Conservation (phyloP, 768 basidiomycete genomes). For the Leucogyrophana mollusca region DNA sequence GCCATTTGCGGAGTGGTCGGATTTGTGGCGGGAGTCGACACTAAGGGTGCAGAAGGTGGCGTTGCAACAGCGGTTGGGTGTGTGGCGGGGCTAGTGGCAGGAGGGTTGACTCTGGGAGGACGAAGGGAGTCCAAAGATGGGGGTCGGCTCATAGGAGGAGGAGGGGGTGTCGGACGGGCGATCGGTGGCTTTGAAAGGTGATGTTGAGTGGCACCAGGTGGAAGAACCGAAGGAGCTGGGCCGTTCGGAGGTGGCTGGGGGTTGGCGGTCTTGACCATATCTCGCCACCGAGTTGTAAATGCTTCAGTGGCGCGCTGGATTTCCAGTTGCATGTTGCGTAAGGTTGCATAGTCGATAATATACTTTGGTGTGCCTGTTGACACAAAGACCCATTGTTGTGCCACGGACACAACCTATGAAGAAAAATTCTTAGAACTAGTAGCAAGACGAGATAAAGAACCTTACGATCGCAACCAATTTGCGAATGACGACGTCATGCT, state of each 20-base stretch:
- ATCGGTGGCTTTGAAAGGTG: no score
- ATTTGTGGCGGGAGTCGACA: constrained; percentile 50
- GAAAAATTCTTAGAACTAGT: constrained; percentile 7
- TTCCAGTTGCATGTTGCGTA: constrained; percentile 47
- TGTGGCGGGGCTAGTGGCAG: constrained; percentile 8
- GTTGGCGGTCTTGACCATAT: constrained; percentile 18
- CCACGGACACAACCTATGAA: constrained; percentile 42
- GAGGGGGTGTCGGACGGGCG: constrained; percentile 16
- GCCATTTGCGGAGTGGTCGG: constrained; percentile 39
- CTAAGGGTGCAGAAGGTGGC: constrained; percentile 37
- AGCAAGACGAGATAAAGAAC: constrained; percentile 16
- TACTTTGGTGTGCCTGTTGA: constrained; percentile 25
- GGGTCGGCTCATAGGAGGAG: constrained; percentile 24
- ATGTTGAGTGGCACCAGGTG: constrained; percentile 14
- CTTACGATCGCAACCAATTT: constrained; percentile 57
- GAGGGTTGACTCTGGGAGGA: constrained; percentile 14
- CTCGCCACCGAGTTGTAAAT: constrained; percentile 30
- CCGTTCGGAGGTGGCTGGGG: constrained; percentile 1
- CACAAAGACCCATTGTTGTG: constrained; percentile 30
- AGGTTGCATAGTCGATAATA: constrained; percentile 32
- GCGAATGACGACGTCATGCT: constrained; percentile 46
- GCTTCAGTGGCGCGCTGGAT: constrained; percentile 40
- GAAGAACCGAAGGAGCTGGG: constrained; percentile 7
- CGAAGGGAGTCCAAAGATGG: constrained; percentile 27
- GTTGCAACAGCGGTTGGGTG: constrained; percentile 6